Percentiles rank a stretch among this genome's conserved stretches.
These are phyloP conservation scores for Oenanthe javanica DNA, from an alignment of 140 eudicot genomes.

Conservation along the genomic window DNA sequence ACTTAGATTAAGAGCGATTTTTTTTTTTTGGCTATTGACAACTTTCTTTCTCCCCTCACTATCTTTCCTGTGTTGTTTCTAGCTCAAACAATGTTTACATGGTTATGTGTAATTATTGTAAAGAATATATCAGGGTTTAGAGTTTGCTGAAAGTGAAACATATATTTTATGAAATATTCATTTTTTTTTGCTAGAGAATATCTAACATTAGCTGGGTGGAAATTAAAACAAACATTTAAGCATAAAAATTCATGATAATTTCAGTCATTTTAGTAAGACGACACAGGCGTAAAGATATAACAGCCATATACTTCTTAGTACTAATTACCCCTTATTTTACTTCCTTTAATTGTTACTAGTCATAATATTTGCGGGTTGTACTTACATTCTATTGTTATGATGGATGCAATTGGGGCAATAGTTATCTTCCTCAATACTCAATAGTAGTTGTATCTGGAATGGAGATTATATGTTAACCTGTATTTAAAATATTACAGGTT, in stretches of 20 bases:
- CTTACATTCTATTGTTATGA: neutral
- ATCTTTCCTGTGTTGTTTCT: neutral
- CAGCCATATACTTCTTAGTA: neutral
- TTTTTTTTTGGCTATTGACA: neutral
- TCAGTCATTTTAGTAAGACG: neutral
- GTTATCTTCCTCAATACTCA: neutral
- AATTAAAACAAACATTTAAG: neutral
- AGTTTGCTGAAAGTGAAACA: neutral
- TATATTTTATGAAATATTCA: neutral
- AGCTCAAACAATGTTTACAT: neutral
- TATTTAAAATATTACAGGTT: constrained; percentile 43
- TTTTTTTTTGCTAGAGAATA: neutral
- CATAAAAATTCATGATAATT: neutral
- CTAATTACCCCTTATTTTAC: neutral
- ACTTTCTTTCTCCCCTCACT: neutral
- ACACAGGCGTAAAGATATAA: neutral
- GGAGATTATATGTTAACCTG: neutral
- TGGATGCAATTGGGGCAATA: neutral
- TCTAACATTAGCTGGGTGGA: neutral
- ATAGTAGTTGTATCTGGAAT: neutral
- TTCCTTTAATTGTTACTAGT: neutral
- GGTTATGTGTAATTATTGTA: neutral
- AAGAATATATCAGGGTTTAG: neutral
- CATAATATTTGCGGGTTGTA: neutral
- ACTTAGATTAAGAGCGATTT: neutral